A percentile compares a stretch with the other conserved stretches of the same genome.
phyloP scores from a whole-genome alignment of 1,139 yeast genomes.

The Geotrichum europaeum region DNA sequence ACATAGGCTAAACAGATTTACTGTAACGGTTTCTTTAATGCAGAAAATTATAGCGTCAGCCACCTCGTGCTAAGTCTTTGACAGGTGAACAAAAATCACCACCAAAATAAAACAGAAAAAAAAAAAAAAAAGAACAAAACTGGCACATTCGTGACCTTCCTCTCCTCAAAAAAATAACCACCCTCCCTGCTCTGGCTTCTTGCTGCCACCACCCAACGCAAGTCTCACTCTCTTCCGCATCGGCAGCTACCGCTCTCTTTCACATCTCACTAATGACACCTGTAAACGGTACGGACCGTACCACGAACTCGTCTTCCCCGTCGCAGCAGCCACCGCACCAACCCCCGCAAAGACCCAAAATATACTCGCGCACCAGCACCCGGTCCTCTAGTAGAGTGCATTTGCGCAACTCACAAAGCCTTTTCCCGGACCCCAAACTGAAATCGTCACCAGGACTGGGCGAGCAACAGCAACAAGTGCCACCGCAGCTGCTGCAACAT shows the following conservation, averaged over 20 bases:
- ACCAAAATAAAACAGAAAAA: background rate
- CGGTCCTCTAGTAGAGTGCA: conserved; percentile 4
- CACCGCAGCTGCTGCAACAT: background rate
- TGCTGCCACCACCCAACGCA: background rate
- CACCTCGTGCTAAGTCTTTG: background rate
- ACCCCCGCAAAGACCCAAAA: background rate
- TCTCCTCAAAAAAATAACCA: background rate
- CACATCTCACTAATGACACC: conserved; percentile 8
- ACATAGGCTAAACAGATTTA: background rate
- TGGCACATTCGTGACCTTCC: background rate
- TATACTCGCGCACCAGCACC: background rate
- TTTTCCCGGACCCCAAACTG: background rate
- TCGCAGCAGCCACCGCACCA: conserved; percentile 3
- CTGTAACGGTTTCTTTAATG: background rate
- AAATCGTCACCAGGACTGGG: background rate
- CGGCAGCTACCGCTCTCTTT: background rate
- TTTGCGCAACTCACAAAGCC: background rate
- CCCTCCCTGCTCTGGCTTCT: background rate
- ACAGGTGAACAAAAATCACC: background rate
- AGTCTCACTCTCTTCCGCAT: background rate
- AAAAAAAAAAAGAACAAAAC: background rate
- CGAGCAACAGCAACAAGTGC: background rate
- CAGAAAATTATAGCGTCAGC: background rate
- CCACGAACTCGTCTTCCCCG: background rate
- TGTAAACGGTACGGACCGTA: conserved; percentile 3